Evolutionary conservation across 2,329 filamentous ascomycete genomes (phyloP), one percentile per base, ranked within the genome.

Genomic region (Helminthosporium solani): DNA sequence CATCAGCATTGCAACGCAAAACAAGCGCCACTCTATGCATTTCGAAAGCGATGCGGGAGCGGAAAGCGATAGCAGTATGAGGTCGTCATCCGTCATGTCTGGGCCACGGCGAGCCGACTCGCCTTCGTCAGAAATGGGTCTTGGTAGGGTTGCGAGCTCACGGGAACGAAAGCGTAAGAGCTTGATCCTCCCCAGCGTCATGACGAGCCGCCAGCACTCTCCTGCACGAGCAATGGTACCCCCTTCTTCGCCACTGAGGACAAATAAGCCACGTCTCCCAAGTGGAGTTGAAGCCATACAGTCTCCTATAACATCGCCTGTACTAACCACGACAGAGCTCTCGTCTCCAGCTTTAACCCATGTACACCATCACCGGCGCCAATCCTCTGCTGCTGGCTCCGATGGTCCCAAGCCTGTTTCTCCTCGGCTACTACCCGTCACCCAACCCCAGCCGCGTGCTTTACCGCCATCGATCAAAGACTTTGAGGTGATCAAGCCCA

Each of bases 401-500:
- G 61, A 82, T 47, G 80, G 77, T 18, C 70, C 77, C 12, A 75
- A 83, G 56, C 90, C 92, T 0, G 79, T 88, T 1, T 99, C 94
- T 4, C 94, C 94, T 5, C 84, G 90, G 19, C 71, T 97, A 40
- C 83, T 81, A 38, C 86, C 89, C 2, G 86, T 87, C 47, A 82
- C 84, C 31, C 88, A 91, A 23, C 88, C 87, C 1, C 90, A 95
- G 67, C 88, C 90, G 39, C 86, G 90, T 47, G 90, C 92, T 23
- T 86, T 92, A 1, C 89, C 94, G 2, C 90, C 92, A 7, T 99
- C 95, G 0, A 99, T 99, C 74, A 97, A 97, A 61, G 94, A 99
- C 64, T 99, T 99, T 59, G 94, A 99, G 68, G 96, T 99, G 57
- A 96, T 99, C 74, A 99, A 99, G 66, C 94, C 94, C 5, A 99